These are phyloP conservation scores for Mucor racemosus DNA, from an alignment of 371 early-diverging fungal genomes.

Conservation along the genomic window DNA sequence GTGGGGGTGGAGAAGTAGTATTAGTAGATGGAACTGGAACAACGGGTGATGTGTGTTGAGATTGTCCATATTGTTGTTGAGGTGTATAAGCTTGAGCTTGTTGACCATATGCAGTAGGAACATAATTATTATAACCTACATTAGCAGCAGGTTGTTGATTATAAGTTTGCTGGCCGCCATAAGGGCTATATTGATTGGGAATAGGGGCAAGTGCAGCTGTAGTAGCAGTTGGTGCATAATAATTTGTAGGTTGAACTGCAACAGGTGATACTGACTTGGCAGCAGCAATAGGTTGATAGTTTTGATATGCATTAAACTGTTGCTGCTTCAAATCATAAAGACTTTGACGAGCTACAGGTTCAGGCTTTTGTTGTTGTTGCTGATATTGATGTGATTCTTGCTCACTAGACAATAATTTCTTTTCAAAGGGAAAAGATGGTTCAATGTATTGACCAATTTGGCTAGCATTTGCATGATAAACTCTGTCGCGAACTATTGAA, in stretches of 20 bases:
- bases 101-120: not conserved
- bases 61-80: not conserved
- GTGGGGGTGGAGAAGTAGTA: constrained; percentile 20
- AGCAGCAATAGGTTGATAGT: not conserved
- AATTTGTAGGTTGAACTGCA: constrained; percentile 16
- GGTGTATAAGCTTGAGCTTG: not conserved
- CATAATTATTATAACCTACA: not conserved
- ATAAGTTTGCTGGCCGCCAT: not conserved
- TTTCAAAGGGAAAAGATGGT: constrained; percentile 75
- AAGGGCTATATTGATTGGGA: constrained; percentile 7
- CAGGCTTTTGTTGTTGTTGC: not conserved
- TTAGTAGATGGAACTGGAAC: constrained; percentile 32
- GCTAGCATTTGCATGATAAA: constrained; percentile 66
- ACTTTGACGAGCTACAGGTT: not conserved
- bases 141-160: not conserved
- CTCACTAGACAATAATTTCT: constrained; percentile 15
- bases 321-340: not conserved
- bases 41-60: constrained; percentile 20
- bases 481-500: constrained; percentile 74
- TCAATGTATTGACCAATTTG: constrained; percentile 36
- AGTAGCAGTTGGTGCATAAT: not conserved
- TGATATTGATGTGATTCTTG: constrained; percentile 34
- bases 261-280: not conserved
- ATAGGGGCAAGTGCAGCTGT: constrained; percentile 32
- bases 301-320: not conserved